Evolutionary conservation across 768 basidiomycete genomes (phyloP).

Genomic region (Boletellus ananiceps): DNA sequence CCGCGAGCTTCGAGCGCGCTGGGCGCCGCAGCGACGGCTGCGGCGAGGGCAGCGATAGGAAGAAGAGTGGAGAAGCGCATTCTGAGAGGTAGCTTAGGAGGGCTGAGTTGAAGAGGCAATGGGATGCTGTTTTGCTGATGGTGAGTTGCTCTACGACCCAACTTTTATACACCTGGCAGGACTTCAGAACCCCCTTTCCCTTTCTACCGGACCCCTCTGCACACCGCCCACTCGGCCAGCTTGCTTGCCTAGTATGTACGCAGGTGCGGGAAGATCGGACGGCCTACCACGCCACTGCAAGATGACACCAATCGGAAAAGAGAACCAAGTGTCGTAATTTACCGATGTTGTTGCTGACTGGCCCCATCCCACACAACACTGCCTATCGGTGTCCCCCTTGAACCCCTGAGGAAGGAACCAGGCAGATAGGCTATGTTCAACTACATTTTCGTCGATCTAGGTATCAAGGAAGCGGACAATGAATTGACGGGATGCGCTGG

Average conservation of each 20-base stretch:
- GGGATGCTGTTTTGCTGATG: background rate
- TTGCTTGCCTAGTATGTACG: background rate
- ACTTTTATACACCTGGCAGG: slow-evolving; percentile 9
- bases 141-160: background rate
- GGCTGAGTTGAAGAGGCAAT: background rate
- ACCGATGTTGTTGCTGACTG: too few relatives aligned
- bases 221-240: background rate
- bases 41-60: slow-evolving; percentile 9
- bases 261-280: background rate
- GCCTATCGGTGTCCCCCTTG: too few relatives aligned
- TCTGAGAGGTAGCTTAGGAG: background rate
- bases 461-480: too few relatives aligned
- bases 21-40: slow-evolving; percentile 7
- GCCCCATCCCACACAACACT: too few relatives aligned
- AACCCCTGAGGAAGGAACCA: too few relatives aligned
- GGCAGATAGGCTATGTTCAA: too few relatives aligned
- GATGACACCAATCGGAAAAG: too few relatives aligned
- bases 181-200: too few relatives aligned
- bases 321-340: too few relatives aligned
- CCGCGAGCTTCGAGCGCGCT: background rate
- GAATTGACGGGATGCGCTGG: too few relatives aligned
- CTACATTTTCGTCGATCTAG: too few relatives aligned
- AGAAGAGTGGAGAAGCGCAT: slow-evolving; percentile 4
- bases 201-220: background rate
- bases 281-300: background rate